These are phyloP conservation scores for Backusella psychrophila DNA, from an alignment of 192 early-diverging fungal species.

Conservation along the genomic window DNA sequence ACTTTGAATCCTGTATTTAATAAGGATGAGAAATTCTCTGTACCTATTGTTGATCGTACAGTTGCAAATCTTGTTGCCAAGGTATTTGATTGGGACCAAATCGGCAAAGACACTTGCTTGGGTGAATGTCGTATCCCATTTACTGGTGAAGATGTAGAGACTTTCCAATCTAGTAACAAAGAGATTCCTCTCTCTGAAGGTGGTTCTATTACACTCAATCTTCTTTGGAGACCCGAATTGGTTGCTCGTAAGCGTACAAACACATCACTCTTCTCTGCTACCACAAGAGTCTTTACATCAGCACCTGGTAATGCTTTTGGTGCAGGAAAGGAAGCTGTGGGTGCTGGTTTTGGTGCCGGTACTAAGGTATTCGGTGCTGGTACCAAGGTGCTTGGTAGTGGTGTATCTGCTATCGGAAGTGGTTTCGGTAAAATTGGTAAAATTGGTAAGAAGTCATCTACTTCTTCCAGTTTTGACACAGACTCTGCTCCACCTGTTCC, in stretches of 20 bases:
- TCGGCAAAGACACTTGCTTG: slow-evolving; percentile 60
- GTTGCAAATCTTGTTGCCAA: slow-evolving; percentile 58
- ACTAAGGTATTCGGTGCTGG: slow-evolving; percentile 48
- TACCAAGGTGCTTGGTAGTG: slow-evolving; percentile 35
- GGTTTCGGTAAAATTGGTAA: slow-evolving; percentile 22
- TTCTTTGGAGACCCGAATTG: slow-evolving; percentile 59
- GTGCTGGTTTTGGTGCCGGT: slow-evolving; percentile 58
- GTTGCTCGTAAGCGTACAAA: slow-evolving; percentile 33
- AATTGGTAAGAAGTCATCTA: slow-evolving; percentile 38
- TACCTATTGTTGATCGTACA: slow-evolving; percentile 54
- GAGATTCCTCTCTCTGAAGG: slow-evolving; percentile 14
- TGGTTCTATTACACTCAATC: slow-evolving; percentile 49
- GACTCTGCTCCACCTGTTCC: slow-evolving; percentile 27
- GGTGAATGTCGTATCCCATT: slow-evolving; percentile 55
- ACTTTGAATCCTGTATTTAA: slow-evolving; percentile 63
- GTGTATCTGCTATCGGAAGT: slow-evolving; percentile 26
- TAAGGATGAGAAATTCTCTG: slow-evolving; percentile 61
- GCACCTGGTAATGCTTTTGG: slow-evolving; percentile 54
- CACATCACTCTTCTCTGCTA: slow-evolving; percentile 29
- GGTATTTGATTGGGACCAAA: slow-evolving; percentile 80
- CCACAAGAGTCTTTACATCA: slow-evolving; percentile 49
- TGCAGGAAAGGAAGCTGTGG: slow-evolving; percentile 53
- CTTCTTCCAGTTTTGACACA: slow-evolving; percentile 1
- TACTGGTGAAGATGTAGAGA: slow-evolving; percentile 23
- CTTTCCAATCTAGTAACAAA: slow-evolving; percentile 15